These are phyloP conservation scores for Globisporangium solare DNA, from an alignment of 352 stramenopile species.

Conservation along the genomic window DNA sequence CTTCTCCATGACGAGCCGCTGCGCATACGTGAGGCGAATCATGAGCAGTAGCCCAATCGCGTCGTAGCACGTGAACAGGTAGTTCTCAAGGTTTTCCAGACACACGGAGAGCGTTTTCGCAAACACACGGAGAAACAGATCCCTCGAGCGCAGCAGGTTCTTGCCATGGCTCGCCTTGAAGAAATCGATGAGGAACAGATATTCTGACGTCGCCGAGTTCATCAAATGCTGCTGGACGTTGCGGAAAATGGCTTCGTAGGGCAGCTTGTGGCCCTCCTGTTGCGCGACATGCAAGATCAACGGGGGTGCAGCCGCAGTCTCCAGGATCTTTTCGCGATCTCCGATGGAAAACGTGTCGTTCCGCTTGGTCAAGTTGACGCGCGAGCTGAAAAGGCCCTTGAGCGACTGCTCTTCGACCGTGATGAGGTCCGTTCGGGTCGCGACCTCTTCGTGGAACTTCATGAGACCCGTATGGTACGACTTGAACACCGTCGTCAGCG, in stretches of 20 bases:
- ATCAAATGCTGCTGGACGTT: slow-evolving; percentile 96
- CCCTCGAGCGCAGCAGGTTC: slow-evolving; percentile 58
- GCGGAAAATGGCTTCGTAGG: slow-evolving; percentile 96
- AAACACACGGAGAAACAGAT: slow-evolving; percentile 96
- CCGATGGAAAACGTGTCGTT: slow-evolving; percentile 93
- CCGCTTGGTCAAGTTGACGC: slow-evolving; percentile 94
- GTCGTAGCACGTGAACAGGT: slow-evolving; percentile 97
- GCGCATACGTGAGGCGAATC: slow-evolving; percentile 94
- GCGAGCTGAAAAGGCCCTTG: slow-evolving; percentile 75
- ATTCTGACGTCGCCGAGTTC: slow-evolving; percentile 97
- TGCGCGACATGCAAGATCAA: slow-evolving; percentile 95
- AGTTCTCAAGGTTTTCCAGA: slow-evolving; percentile 98
- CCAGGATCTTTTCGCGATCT: slow-evolving; percentile 89
- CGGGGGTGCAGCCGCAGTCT: slow-evolving; percentile 70
- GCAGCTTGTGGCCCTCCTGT: slow-evolving; percentile 88
- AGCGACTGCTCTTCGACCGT: slow-evolving; percentile 93
- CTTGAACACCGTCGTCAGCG: slow-evolving; percentile 93
- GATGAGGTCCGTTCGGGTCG: slow-evolving; percentile 91
- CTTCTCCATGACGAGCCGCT: slow-evolving; percentile 81
- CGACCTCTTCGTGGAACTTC: slow-evolving; percentile 93
- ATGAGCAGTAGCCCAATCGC: slow-evolving; percentile 97
- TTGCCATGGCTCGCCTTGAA: slow-evolving; percentile 82
- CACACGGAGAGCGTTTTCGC: slow-evolving; percentile 93
- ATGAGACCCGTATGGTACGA: slow-evolving; percentile 95
- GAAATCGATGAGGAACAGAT: slow-evolving; percentile 95